These are phyloP conservation scores for Seminavis robusta DNA, from an alignment of 108 stramenopile species.

Conservation along the genomic window DNA sequence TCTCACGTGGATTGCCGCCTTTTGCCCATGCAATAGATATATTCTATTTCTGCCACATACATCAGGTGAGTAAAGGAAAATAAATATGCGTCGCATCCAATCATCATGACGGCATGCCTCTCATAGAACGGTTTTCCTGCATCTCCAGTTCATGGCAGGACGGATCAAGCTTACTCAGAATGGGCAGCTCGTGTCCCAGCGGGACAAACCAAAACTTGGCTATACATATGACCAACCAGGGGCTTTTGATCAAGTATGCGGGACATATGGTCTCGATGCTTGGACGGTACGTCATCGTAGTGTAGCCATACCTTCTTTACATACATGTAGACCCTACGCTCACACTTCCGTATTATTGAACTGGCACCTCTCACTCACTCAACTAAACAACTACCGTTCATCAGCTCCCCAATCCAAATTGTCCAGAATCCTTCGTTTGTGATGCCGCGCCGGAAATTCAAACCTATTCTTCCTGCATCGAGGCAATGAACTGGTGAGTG, in stretches of 20 bases:
- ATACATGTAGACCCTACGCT: too few relatives aligned
- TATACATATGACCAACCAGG: slow-evolving; percentile 40
- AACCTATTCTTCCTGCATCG: slow-evolving; percentile 43
- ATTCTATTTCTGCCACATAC: slow-evolving; percentile 91
- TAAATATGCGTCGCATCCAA: too few relatives aligned
- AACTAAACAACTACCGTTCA: too few relatives aligned
- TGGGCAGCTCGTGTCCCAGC: slow-evolving; percentile 22
- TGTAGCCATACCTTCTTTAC: too few relatives aligned
- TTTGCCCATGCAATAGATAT: too few relatives aligned
- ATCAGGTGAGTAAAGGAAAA: slow-evolving; percentile 64
- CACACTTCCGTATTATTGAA: too few relatives aligned
- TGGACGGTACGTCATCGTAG: too few relatives aligned
- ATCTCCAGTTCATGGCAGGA: too few relatives aligned
- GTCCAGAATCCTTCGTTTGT: slow-evolving; percentile 58
- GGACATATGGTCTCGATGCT: slow-evolving; percentile 51
- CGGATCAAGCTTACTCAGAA: slow-evolving; percentile 67
- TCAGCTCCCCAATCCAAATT: slow-evolving; percentile 47
- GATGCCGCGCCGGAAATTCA: slow-evolving; percentile 1
- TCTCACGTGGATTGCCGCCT: too few relatives aligned
- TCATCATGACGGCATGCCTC: too few relatives aligned
- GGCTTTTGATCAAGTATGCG: slow-evolving; percentile 66
- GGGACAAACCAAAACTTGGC: slow-evolving; percentile 32
- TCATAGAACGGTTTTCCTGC: too few relatives aligned
- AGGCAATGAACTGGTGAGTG: slow-evolving; percentile 77
- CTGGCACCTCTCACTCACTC: too few relatives aligned